These are phyloP conservation scores for Vitis rupestris DNA, from an alignment of 164 flowering plant species.

Conservation along the genomic window DNA sequence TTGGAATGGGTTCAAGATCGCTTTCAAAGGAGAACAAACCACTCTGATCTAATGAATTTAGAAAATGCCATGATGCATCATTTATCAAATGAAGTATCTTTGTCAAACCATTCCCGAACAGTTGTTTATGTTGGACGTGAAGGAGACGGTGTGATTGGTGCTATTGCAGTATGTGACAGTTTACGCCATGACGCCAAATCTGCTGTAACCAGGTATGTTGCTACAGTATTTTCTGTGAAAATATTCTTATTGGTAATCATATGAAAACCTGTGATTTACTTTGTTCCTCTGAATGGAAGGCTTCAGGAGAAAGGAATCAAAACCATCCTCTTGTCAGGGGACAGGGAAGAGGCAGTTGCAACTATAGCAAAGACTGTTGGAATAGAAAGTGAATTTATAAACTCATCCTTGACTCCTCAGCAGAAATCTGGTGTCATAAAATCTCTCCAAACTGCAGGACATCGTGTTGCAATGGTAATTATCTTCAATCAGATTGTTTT, in stretches of 20 bases:
- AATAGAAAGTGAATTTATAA: constrained; percentile 47
- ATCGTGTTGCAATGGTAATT: constrained; percentile 84
- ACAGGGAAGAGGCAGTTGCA: constrained; percentile 99
- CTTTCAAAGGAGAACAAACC: constrained; percentile 40
- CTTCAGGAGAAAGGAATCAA: constrained; percentile 73
- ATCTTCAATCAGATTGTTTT: background rate
- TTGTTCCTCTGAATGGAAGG: constrained; percentile 35
- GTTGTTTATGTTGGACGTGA: constrained; percentile 90
- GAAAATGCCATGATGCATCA: constrained; percentile 41
- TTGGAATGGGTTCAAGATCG: constrained; percentile 81
- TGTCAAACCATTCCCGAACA: constrained; percentile 59
- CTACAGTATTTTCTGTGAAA: constrained; percentile 3
- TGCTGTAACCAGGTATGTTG: constrained; percentile 63
- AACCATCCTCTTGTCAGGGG: constrained; percentile 83
- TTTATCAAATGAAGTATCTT: constrained; percentile 31
- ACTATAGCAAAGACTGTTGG: constrained; percentile 74
- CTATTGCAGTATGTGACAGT: constrained; percentile 75
- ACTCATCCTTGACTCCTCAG: constrained; percentile 73
- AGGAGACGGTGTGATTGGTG: constrained; percentile 93
- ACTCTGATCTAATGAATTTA: constrained; percentile 44
- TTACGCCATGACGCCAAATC: constrained; percentile 76
- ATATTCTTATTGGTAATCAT: background rate
- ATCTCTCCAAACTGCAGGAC: constrained; percentile 66
- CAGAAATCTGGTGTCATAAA: constrained; percentile 68
- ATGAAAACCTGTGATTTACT: constrained; percentile 5